Percentiles rank a stretch among this genome's conserved stretches.
These are phyloP conservation scores for Phytophthora cajani DNA, from an alignment of 352 stramenopile genomes.

Conservation along the genomic window DNA sequence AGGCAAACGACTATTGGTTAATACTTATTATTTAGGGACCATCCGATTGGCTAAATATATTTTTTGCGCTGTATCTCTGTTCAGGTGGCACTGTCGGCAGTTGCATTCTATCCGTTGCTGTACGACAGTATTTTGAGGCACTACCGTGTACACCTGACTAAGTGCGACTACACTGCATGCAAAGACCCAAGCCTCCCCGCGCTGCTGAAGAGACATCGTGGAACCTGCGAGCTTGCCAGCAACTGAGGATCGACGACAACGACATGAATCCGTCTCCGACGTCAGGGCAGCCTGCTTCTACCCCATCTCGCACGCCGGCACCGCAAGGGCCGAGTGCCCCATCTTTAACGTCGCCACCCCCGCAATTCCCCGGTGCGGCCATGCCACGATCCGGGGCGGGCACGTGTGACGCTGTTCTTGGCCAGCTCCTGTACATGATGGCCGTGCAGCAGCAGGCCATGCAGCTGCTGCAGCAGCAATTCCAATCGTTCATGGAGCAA, in stretches of 20 bases:
- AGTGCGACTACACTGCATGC: constrained; percentile 5
- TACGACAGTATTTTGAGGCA: constrained; percentile 10
- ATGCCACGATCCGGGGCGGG: neutral
- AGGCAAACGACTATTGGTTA: no score
- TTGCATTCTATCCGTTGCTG: no score
- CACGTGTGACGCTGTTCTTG: neutral
- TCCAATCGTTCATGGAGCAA: constrained; percentile 16
- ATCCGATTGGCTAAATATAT: no score
- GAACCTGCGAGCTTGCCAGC: constrained; percentile 4
- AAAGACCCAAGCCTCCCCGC: constrained; percentile 4
- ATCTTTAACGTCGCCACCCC: constrained; percentile 1
- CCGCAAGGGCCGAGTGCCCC: constrained; percentile 1
- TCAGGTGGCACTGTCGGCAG: no score
- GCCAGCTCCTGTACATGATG: neutral
- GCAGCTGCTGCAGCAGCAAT: constrained; percentile 14
- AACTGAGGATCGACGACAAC: neutral
- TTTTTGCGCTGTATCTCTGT: no score
- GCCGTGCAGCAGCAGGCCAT: constrained; percentile 10
- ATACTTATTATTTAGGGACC: no score
- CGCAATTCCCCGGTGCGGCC: neutral
- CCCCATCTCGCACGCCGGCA: neutral
- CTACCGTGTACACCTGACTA: constrained; percentile 3
- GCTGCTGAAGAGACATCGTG: constrained; percentile 1
- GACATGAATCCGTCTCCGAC: neutral
- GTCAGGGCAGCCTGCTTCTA: neutral